Percentiles rank a stretch among this genome's conserved stretches.
These are phyloP conservation scores for Podila verticillata DNA, from an alignment of 192 early-diverging fungal genomes.

Conservation along the genomic window DNA sequence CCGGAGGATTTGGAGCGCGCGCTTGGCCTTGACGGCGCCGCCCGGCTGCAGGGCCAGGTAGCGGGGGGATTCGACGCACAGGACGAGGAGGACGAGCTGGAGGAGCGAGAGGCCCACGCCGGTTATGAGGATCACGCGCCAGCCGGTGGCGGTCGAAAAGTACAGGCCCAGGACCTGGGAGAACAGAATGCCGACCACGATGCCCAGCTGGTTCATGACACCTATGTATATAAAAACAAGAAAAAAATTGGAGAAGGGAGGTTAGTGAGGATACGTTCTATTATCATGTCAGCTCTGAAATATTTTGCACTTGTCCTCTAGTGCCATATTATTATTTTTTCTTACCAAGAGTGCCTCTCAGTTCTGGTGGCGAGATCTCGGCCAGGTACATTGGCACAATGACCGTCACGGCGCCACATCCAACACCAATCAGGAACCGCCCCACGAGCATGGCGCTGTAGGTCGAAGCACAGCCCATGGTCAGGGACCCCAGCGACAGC, in stretches of 20 bases:
- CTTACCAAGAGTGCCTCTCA: slow-evolving; percentile 77
- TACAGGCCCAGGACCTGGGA: slow-evolving; percentile 76
- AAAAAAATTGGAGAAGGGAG: no score
- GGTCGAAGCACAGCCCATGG: slow-evolving; percentile 67
- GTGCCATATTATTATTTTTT: background rate
- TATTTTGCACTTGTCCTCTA: background rate
- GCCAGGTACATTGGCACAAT: slow-evolving; percentile 85
- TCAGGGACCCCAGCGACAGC: slow-evolving; percentile 67
- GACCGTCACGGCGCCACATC: slow-evolving; percentile 78
- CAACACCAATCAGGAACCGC: slow-evolving; percentile 80
- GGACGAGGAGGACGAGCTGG: slow-evolving; percentile 73
- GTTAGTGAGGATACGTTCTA: no score
- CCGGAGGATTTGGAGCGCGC: slow-evolving; percentile 64
- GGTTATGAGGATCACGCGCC: slow-evolving; percentile 78
- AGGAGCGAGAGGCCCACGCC: slow-evolving; percentile 66
- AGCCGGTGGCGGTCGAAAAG: slow-evolving; percentile 65
- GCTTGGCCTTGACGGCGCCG: slow-evolving; percentile 59
- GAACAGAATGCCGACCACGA: slow-evolving; percentile 81
- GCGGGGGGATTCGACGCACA: slow-evolving; percentile 86
- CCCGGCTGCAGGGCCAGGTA: slow-evolving; percentile 66
- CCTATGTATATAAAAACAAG: slow-evolving; percentile 56
- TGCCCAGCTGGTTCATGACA: slow-evolving; percentile 86
- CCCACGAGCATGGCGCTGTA: slow-evolving; percentile 65
- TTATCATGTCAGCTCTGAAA: no score
- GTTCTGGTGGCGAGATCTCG: slow-evolving; percentile 74